These are phyloP conservation scores for Suillus decipiens DNA, from an alignment of 768 basidiomycete species.

Conservation along the genomic window DNA sequence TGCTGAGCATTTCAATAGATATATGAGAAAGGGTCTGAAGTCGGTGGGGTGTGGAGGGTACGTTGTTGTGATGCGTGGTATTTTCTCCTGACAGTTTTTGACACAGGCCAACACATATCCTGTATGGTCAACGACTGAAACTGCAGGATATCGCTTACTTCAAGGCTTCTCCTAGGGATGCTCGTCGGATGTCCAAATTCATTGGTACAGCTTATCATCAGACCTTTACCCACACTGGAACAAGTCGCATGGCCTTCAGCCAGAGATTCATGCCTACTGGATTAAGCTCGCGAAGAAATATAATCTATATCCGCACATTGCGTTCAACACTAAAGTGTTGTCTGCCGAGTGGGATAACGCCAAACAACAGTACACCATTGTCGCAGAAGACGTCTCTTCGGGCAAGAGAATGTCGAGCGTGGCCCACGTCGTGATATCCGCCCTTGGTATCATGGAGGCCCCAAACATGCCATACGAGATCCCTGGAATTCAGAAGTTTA, in stretches of 20 bases:
- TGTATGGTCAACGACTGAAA: slow-evolving; percentile 6
- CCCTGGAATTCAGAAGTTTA: slow-evolving; percentile 40
- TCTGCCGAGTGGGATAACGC: slow-evolving; percentile 46
- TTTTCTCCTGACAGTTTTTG: neutral
- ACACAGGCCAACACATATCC: slow-evolving; percentile 33
- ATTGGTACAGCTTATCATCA: slow-evolving; percentile 50
- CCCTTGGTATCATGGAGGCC: slow-evolving; percentile 48
- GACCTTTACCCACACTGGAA: slow-evolving; percentile 50
- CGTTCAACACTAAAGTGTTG: slow-evolving; percentile 45
- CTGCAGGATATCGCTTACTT: neutral
- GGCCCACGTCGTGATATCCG: slow-evolving; percentile 53
- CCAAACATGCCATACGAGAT: slow-evolving; percentile 40
- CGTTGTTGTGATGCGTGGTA: slow-evolving; percentile 19
- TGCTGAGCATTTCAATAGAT: slow-evolving; percentile 34
- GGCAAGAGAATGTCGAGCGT: slow-evolving; percentile 30
- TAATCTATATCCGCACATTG: slow-evolving; percentile 39
- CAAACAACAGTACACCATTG: slow-evolving; percentile 39
- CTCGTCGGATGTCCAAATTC: slow-evolving; percentile 43
- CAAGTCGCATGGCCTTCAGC: slow-evolving; percentile 40
- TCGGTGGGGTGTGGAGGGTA: slow-evolving; percentile 58
- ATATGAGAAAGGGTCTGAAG: slow-evolving; percentile 44
- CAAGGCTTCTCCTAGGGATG: slow-evolving; percentile 36
- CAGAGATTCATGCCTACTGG: slow-evolving; percentile 48
- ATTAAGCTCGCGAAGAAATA: slow-evolving; percentile 43
- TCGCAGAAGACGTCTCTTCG: slow-evolving; percentile 32